Evolutionary conservation across 2,329 filamentous ascomycete species (phyloP).

Genomic region (Fonsecaea erecta): DNA sequence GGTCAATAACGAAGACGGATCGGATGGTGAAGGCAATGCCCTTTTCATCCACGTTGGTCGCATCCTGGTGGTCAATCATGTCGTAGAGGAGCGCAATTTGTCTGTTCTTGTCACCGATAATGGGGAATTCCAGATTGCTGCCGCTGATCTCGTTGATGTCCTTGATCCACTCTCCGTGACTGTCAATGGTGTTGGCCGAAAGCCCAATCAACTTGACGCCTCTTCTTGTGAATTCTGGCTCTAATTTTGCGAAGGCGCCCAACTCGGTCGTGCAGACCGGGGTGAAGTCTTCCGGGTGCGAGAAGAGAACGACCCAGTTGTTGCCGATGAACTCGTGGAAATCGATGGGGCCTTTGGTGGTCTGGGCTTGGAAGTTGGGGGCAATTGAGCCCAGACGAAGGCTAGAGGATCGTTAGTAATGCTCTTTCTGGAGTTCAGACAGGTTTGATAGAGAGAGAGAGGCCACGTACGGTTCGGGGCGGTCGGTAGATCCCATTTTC

Average conservation of each 20-base stretch:
- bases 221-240: slow-evolving; percentile 67
- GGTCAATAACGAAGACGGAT: slow-evolving; percentile 69
- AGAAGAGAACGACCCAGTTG: slow-evolving; percentile 73
- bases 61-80: slow-evolving; percentile 49
- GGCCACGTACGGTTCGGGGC: slow-evolving; percentile 36
- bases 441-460: background rate
- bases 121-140: slow-evolving; percentile 47
- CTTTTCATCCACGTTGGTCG: slow-evolving; percentile 51
- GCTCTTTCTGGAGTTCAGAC: background rate
- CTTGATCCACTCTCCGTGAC: slow-evolving; percentile 58
- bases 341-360: slow-evolving; percentile 68
- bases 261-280: slow-evolving; percentile 63
- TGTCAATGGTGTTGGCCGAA: slow-evolving; percentile 63
- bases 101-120: slow-evolving; percentile 52
- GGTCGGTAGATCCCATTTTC: slow-evolving; percentile 32
- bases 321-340: slow-evolving; percentile 75
- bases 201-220: slow-evolving; percentile 66
- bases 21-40: slow-evolving; percentile 66
- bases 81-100: slow-evolving; percentile 49
- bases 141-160: slow-evolving; percentile 54
- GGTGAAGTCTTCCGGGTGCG: slow-evolving; percentile 57
- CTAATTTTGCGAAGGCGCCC: slow-evolving; percentile 66
- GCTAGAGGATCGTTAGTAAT: slow-evolving; percentile 40
- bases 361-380: slow-evolving; percentile 72
- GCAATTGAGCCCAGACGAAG: slow-evolving; percentile 69